Conservation (phyloP, 1,284 basidiomycete species). For the Apiotrichum porosum region DNA sequence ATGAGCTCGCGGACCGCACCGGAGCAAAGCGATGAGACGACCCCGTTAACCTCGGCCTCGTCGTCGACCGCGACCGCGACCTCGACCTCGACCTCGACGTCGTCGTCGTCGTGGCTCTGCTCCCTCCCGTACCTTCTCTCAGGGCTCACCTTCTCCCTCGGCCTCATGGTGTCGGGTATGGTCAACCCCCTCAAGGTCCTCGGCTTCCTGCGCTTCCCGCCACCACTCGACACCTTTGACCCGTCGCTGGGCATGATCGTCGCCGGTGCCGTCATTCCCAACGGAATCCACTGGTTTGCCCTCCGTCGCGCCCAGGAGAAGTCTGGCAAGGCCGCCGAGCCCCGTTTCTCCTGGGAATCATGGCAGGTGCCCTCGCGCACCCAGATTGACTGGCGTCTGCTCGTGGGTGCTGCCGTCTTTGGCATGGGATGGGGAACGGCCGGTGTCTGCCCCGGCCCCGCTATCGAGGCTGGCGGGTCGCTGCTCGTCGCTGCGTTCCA, state of each 20-base stretch:
- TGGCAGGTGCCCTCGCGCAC: conserved; percentile 35
- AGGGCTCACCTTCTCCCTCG: conserved; percentile 57
- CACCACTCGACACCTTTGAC: conserved; percentile 40
- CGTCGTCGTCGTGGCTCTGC: neutral
- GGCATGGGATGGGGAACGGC: conserved; percentile 64
- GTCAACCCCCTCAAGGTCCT: conserved; percentile 56
- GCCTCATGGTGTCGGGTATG: conserved; percentile 58
- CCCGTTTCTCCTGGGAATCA: conserved; percentile 26
- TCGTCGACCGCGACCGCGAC: neutral
- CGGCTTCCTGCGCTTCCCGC: conserved; percentile 53
- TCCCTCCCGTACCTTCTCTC: conserved; percentile 49
- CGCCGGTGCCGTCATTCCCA: conserved; percentile 50
- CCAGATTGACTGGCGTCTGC: conserved; percentile 54
- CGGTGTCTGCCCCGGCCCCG: conserved; percentile 57
- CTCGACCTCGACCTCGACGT: neutral
- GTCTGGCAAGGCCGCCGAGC: neutral
- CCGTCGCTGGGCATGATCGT: conserved; percentile 51
- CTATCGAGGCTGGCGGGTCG: conserved; percentile 18
- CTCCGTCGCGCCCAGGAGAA: conserved; percentile 3
- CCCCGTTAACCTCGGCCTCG: neutral
- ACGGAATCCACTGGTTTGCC: conserved; percentile 40
- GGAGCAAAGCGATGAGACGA: neutral
- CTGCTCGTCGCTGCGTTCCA: neutral
- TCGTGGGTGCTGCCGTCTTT: conserved; percentile 58
- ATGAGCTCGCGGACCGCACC: neutral